These are phyloP conservation scores for Exsudoporus frostii DNA, from an alignment of 768 basidiomycete species.

Conservation along the genomic window DNA sequence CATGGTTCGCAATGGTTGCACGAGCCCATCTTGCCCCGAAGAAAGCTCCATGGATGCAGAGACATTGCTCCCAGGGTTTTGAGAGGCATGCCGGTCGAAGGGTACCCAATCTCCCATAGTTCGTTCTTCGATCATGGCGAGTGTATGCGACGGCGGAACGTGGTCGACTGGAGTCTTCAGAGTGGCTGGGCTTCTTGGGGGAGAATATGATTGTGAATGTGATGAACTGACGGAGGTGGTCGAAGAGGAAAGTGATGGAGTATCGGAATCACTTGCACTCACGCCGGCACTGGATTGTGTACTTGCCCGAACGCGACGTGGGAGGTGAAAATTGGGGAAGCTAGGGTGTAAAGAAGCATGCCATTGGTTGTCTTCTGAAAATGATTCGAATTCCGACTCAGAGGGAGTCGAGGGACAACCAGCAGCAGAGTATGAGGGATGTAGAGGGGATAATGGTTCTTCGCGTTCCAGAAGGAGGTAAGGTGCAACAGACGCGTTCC, in stretches of 20 bases:
- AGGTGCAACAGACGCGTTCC: slow-evolving; percentile 11
- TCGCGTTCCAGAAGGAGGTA: slow-evolving; percentile 32
- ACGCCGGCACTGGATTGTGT: slow-evolving; percentile 28
- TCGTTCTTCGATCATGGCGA: slow-evolving; percentile 41
- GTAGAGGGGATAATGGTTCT: slow-evolving; percentile 29
- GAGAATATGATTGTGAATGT: slow-evolving; percentile 31
- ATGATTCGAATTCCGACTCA: slow-evolving; percentile 36
- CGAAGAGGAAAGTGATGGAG: slow-evolving; percentile 48
- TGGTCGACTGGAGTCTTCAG: slow-evolving; percentile 34
- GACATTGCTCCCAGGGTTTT: slow-evolving; percentile 21
- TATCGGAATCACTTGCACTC: slow-evolving; percentile 40
- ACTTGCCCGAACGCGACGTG: slow-evolving; percentile 30
- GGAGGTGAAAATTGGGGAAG: slow-evolving; percentile 31
- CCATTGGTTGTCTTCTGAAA: slow-evolving; percentile 29
- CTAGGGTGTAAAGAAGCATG: slow-evolving; percentile 17
- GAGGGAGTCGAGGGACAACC: slow-evolving; percentile 20
- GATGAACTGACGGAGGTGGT: slow-evolving; percentile 37
- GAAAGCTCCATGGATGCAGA: slow-evolving; percentile 19
- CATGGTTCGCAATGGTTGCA: not conserved
- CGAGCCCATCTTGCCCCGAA: slow-evolving; percentile 21
- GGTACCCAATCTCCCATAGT: slow-evolving; percentile 18
- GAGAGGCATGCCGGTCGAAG: slow-evolving; percentile 9
- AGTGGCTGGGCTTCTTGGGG: slow-evolving; percentile 33
- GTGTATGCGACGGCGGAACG: slow-evolving; percentile 19
- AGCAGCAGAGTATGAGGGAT: slow-evolving; percentile 15